Evolutionary conservation across 2,329 filamentous ascomycete genomes (phyloP), one percentile per base, ranked within the genome.

Genomic region (Fusarium vanettenii): DNA sequence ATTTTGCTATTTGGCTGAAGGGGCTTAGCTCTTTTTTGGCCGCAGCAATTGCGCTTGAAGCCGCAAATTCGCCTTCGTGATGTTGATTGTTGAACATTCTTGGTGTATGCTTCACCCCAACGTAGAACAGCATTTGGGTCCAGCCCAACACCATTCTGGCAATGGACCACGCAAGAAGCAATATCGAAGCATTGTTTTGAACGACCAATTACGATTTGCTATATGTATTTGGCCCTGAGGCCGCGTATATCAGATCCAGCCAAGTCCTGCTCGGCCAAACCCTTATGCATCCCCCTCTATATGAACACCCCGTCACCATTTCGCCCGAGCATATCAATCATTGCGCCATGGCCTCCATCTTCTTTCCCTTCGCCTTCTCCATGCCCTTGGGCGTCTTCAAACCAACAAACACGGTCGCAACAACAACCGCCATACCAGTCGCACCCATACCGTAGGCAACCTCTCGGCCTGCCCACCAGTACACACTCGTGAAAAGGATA

Each of bases 391-490:
- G 94, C 22, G 91, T 87, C 84, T 92, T 94, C 72, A 98, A 83
- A 0, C 89, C 90, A 22, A 89, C 88, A 81, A 97, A 93, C 0
- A 93, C 94, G 27, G 95, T 84, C 13, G 87, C 88, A 52, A 89
- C 89, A 13, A 98, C 95, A 1, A 87, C 90, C 6, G 93, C 83
- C 86, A 98, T 97, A 6, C 95, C 95, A 14, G 90, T 87, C 0
- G 94, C 93, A 5, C 97, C 97, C 78, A 95, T 88, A 1, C 87
- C 88, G 82, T 98, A 99, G 3, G 97, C 97, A 13, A 92, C 88
- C 80, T 97, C 93, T 56, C 97, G 88, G 0, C 97, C 97, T 8
- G 95, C 95, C 97, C 97, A 99, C 97, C 97, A 99, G 85, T 99
- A 99, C 66, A 99, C 87, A 59, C 94, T 95, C 72, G 97, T 98